phyloP scores from a whole-genome alignment of 2,329 filamentous ascomycete genomes.

The Cladorrhinum sp. region DNA sequence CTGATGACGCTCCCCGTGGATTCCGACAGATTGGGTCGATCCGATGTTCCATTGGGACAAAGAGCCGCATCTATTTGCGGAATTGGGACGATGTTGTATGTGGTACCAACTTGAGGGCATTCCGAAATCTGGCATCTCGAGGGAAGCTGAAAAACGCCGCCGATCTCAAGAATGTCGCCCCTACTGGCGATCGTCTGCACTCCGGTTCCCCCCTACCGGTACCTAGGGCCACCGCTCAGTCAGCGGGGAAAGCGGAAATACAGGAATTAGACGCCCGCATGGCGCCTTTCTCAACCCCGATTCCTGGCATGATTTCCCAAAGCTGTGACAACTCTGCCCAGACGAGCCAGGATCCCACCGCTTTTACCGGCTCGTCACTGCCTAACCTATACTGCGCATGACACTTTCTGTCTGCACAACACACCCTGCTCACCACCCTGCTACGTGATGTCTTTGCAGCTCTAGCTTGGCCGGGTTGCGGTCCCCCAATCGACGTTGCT shows the following conservation, averaged over 20 bases:
- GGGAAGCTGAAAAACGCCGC: not conserved
- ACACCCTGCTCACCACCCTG: conserved; percentile 4
- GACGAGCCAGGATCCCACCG: not conserved
- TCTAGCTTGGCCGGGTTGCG: not conserved
- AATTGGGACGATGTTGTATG: not conserved
- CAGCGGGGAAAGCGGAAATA: conserved; percentile 4
- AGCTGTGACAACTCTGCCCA: not conserved
- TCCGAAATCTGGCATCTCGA: not conserved
- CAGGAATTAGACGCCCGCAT: not conserved
- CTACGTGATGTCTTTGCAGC: conserved; percentile 14
- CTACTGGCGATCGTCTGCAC: not conserved
- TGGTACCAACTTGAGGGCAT: not conserved
- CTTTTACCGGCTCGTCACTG: not conserved
- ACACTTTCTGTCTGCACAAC: not conserved
- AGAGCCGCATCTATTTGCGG: conserved; percentile 9
- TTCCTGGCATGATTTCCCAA: not conserved
- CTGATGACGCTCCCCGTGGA: too few relatives aligned
- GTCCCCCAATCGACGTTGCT: conserved; percentile 16
- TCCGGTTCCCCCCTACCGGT: not conserved
- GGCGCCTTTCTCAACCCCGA: not conserved
- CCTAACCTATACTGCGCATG: not conserved
- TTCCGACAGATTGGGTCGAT: conserved; percentile 20
- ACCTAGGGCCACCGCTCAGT: not conserved
- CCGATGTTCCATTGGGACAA: not conserved
- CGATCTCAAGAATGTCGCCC: not conserved